Conservation (phyloP, 148 eudicot genomes). For the Diospyros lotus region DNA sequence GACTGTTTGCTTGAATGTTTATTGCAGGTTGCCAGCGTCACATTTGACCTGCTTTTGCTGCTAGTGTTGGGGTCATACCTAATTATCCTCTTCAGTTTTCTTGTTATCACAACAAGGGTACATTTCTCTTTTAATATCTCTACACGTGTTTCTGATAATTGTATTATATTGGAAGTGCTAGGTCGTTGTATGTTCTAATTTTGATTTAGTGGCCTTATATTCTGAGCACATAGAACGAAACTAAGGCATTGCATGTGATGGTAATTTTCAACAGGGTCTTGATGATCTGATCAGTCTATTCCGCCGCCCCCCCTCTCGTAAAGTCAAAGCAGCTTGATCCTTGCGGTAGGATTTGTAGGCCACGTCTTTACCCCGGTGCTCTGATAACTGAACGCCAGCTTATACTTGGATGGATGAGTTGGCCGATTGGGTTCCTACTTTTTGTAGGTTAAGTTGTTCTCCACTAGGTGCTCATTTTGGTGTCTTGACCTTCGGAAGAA, state of each 20-base stretch:
- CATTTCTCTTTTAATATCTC: background rate
- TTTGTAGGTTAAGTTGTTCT: background rate
- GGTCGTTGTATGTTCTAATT: background rate
- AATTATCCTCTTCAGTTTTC: conserved; percentile 84
- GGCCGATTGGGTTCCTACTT: conserved; percentile 3
- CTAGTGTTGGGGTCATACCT: conserved; percentile 93
- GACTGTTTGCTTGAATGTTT: conserved; percentile 11
- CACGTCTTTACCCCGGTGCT: background rate
- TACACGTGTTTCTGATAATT: background rate
- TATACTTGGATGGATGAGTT: background rate
- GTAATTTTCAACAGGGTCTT: conserved; percentile 39
- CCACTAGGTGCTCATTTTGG: too few relatives aligned
- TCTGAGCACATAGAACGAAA: background rate
- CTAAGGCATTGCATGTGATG: background rate
- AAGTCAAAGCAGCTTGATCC: conserved; percentile 36
- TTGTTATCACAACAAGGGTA: conserved; percentile 90
- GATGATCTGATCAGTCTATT: conserved; percentile 60
- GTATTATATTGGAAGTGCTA: background rate
- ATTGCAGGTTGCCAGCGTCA: conserved; percentile 92
- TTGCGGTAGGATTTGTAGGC: background rate
- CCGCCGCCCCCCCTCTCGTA: conserved; percentile 55
- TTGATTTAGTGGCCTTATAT: conserved; percentile 2
- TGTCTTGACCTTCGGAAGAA: too few relatives aligned
- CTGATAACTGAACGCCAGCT: background rate
- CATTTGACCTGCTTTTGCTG: conserved; percentile 85